These are phyloP conservation scores for Chaetomiaceae sp. DNA, from an alignment of 2,329 filamentous ascomycete species.

Conservation along the genomic window DNA sequence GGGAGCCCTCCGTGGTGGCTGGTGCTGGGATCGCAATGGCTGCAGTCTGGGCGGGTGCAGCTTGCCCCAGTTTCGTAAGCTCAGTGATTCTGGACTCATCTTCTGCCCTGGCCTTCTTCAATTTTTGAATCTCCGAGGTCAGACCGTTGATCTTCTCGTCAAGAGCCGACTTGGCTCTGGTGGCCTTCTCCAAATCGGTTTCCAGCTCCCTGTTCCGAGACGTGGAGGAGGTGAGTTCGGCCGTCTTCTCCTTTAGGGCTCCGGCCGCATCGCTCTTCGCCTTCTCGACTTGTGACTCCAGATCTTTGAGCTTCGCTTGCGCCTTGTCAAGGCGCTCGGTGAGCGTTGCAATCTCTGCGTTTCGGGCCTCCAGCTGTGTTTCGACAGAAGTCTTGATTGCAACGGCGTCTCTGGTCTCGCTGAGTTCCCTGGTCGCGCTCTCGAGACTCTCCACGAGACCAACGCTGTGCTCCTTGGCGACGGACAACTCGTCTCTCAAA, in stretches of 20 bases:
- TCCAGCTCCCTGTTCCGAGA: constrained; percentile 36
- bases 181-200: constrained; percentile 31
- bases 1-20: constrained; percentile 20
- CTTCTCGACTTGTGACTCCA: constrained; percentile 34
- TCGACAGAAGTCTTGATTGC: constrained; percentile 41
- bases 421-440: constrained; percentile 58
- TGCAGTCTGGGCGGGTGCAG: constrained; percentile 24
- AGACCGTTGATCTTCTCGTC: constrained; percentile 42
- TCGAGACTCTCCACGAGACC: constrained; percentile 63
- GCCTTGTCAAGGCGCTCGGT: constrained; percentile 42
- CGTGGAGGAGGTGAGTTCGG: constrained; percentile 31
- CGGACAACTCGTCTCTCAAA: constrained; percentile 64
- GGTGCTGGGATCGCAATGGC: constrained; percentile 19
- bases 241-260: constrained; percentile 30
- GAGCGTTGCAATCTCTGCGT: constrained; percentile 43
- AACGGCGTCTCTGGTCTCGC: constrained; percentile 37
- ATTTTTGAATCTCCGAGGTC: constrained; percentile 37
- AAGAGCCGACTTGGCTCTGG: constrained; percentile 35
- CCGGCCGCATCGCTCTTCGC: constrained; percentile 27
- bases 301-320: constrained; percentile 39
- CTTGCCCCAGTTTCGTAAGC: constrained; percentile 33
- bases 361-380: constrained; percentile 42
- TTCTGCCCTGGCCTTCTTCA: constrained; percentile 35
- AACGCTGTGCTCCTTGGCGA: constrained; percentile 63
- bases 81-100: constrained; percentile 37